Evolutionary conservation across 225 moss, liverwort and hornwort genomes (phyloP), one percentile per base, ranked within the genome.

Genomic region (Antitrichia curtipendula): DNA sequence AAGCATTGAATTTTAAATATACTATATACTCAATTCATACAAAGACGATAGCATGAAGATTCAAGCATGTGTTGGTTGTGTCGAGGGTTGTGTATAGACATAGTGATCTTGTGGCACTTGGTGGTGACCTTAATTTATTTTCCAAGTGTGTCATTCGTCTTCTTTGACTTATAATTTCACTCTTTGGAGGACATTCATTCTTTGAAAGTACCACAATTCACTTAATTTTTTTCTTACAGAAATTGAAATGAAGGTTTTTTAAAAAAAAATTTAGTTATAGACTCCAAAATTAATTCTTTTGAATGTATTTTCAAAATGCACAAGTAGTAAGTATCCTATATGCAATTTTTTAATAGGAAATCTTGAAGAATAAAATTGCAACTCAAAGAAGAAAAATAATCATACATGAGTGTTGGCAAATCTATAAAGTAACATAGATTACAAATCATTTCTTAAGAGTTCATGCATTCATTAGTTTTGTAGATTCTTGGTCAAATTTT

Each of bases 21-120:
- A 28, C 10, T 19, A 10, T 12, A 47, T 12, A 31, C 0, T 10
- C 0, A 0, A 2, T 73, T 73, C 12, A 2, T 18, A 47, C 7
- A 47, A 73, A 72, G 10, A 16, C 1, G 5, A 28, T 10, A 28
- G 10, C 10, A 45, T 72, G 8, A 43, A 1, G 16, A 45, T 45
- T 45, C 0, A 45, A 17, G 2, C 3, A 45, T 29, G 2, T 28
- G 2, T 28, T 72, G 28, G 45, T 28, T 72, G 3, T 69, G 0
- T 72, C 1, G 6, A 16, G 10, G 28, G 45, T 28, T 72, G 3
- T 69, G 0, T 72, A 1, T 10, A 16, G 10, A 29, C 9, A 73
- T 18, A 29, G 7, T 47, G 29, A 8, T 15, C 14, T 24, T 5
- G 13, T 69, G 22, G 14, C 14, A 40, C 5, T 69, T 70, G 3